A percentile compares a stretch with the other conserved stretches of the same genome.
Conservation (phyloP, 2,329 filamentous ascomycete genomes). For the Aspergillus uvarum region DNA sequence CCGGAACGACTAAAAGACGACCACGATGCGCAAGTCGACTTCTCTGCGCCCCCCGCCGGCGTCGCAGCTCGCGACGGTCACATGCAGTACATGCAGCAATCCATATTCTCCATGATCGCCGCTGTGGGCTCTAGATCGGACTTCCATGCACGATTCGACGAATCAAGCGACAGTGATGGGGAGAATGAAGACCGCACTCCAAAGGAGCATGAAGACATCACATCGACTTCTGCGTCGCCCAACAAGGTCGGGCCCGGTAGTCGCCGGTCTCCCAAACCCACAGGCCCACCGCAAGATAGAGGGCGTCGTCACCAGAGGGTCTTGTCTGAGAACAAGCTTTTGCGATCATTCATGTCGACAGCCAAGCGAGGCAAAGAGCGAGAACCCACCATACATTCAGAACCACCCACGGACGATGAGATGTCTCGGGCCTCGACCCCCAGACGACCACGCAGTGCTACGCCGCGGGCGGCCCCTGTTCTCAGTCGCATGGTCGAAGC, state of each 20-base stretch:
- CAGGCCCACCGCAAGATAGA: conserved; percentile 32
- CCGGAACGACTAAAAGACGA: conserved; percentile 60
- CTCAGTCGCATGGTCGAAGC: conserved; percentile 78
- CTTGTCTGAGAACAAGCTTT: conserved; percentile 61
- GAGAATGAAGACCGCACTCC: conserved; percentile 39
- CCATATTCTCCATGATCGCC: conserved; percentile 88
- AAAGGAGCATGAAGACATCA: conserved; percentile 12
- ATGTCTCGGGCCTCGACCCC: conserved; percentile 19
- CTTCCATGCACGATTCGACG: conserved; percentile 78
- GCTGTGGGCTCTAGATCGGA: conserved; percentile 80
- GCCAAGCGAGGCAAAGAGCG: conserved; percentile 27
- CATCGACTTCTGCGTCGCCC: conserved; percentile 8
- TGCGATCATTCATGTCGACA: conserved; percentile 62
- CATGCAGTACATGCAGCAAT: conserved; percentile 80
- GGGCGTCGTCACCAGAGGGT: conserved; percentile 56
- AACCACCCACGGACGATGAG: conserved; percentile 18
- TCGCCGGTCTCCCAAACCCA: conserved; percentile 3
- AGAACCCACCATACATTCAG: conserved; percentile 22
- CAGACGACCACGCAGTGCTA: conserved; percentile 34
- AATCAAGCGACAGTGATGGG: conserved; percentile 78
- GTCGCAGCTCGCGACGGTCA: conserved; percentile 41
- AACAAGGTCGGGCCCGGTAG: conserved; percentile 1
- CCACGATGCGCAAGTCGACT: conserved; percentile 61
- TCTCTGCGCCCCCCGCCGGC: conserved; percentile 53
- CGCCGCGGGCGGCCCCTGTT: conserved; percentile 62